Conservation (phyloP, 805 yeast genomes). For the Saccharomycopsis sp. region DNA sequence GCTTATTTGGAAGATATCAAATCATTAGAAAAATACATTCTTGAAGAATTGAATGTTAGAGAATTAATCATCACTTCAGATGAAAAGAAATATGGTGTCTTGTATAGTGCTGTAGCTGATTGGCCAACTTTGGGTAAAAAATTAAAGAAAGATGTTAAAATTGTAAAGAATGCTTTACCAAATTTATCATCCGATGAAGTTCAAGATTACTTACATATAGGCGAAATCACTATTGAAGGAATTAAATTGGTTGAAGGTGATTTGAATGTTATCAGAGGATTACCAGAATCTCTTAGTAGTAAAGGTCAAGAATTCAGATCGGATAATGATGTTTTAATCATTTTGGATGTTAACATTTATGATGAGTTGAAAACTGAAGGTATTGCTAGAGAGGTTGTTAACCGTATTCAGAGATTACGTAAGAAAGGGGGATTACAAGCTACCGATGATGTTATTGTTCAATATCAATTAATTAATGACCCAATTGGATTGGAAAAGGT, state of each 20-base stretch:
- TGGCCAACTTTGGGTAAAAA: conserved; percentile 99
- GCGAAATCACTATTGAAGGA: conserved; percentile 80
- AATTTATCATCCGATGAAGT: conserved; percentile 74
- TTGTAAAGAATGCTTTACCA: conserved; percentile 92
- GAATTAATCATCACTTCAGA: conserved; percentile 82
- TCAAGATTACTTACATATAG: conserved; percentile 61
- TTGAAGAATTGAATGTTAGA: conserved; percentile 90
- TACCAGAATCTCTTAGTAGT: conserved; percentile 54
- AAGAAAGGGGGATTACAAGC: conserved; percentile 93
- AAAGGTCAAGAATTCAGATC: conserved; percentile 83
- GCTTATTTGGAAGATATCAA: conserved; percentile 71
- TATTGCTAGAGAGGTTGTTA: conserved; percentile 89
- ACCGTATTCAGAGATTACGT: conserved; percentile 95
- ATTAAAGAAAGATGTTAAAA: conserved; percentile 86
- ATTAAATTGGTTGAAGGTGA: conserved; percentile 84
- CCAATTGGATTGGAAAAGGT: conserved; percentile 58
- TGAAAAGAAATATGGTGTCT: conserved; percentile 86
- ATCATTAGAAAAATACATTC: conserved; percentile 68
- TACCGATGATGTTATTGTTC: conserved; percentile 89
- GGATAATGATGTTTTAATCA: conserved; percentile 81
- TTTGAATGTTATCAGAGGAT: conserved; percentile 80
- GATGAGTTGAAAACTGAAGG: conserved; percentile 91
- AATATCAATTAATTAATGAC: conserved; percentile 58
- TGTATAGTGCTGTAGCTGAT: conserved; percentile 92
- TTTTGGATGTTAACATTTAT: conserved; percentile 80